Evolutionary conservation across 805 yeast genomes (phyloP).

Genomic region (Kuraishia molischiana): DNA sequence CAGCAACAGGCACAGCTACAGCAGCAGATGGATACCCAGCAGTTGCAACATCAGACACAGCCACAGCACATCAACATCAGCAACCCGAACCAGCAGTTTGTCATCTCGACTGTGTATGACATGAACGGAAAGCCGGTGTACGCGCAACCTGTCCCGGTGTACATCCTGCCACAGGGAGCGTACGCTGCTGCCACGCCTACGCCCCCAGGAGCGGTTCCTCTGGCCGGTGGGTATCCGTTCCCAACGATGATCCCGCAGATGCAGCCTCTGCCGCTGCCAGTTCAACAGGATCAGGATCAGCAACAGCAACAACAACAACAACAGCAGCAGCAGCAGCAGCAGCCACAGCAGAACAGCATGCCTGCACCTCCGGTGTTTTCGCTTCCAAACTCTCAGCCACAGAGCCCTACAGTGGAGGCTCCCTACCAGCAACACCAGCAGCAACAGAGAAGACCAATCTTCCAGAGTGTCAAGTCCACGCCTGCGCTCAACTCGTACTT

Average conservation of each 20-base stretch:
- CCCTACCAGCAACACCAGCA: constrained; percentile 1
- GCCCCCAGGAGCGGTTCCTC: constrained; percentile 1
- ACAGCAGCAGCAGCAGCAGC: constrained; percentile 7
- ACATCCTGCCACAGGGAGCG: constrained; percentile 14
- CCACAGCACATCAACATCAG: neutral
- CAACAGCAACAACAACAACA: constrained; percentile 7
- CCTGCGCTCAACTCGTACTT: constrained; percentile 12
- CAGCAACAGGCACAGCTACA: constrained; percentile 9
- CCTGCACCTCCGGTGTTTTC: constrained; percentile 5
- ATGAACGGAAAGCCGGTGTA: constrained; percentile 19
- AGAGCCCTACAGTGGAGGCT: neutral
- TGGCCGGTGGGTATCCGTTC: constrained; percentile 1
- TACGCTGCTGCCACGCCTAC: neutral
- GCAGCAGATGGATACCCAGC: constrained; percentile 8
- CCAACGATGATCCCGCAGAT: constrained; percentile 6
- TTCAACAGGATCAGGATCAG: constrained; percentile 4
- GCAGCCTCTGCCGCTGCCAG: constrained; percentile 5
- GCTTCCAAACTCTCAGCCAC: constrained; percentile 1
- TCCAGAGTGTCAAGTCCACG: constrained; percentile 13
- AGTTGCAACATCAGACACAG: neutral
- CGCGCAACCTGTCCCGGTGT: constrained; percentile 20
- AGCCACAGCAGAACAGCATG: constrained; percentile 6
- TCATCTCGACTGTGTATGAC: constrained; percentile 20
- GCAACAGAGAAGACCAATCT: constrained; percentile 6
- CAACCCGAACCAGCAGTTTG: neutral